Conservation (phyloP, 2,329 filamentous ascomycete genomes). For the Fusarium acutatum region DNA sequence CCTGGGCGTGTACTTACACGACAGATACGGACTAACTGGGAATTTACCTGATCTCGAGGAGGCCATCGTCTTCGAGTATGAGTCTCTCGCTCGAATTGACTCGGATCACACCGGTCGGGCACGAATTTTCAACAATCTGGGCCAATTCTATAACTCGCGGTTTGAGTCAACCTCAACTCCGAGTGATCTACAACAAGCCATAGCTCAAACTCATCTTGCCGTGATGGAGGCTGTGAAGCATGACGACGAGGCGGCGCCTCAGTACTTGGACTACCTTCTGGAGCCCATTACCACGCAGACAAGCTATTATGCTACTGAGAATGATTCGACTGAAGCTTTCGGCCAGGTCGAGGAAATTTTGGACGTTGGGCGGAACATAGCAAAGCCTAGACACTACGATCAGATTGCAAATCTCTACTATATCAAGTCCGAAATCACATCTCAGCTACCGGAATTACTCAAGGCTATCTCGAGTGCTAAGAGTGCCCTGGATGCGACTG, state of each 20-base stretch:
- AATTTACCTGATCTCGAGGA: not conserved
- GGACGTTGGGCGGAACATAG: accelerated
- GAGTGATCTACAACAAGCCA: not conserved
- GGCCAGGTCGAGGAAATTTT: not conserved
- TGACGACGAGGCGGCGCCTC: accelerated
- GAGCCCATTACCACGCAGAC: no score
- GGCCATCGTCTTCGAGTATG: not conserved
- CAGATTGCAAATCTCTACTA: not conserved
- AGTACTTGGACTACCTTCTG: not conserved
- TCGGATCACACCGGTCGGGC: not conserved
- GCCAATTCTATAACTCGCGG: not conserved
- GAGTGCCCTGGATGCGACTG: not conserved
- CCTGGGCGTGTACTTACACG: not conserved
- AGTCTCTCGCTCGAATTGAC: not conserved
- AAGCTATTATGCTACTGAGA: not conserved
- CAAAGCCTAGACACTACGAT: not conserved
- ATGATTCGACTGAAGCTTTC: not conserved
- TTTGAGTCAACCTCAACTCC: not conserved
- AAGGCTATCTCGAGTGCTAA: not conserved
- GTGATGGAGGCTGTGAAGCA: not conserved
- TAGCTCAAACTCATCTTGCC: not conserved
- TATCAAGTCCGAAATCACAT: not conserved
- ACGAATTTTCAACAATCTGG: not conserved
- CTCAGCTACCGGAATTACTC: accelerated
- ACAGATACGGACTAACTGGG: not conserved